Evolutionary conservation across 2,329 filamentous ascomycete genomes (phyloP), one percentile per base, ranked within the genome.

Genomic region (Penicillium nordicum): DNA sequence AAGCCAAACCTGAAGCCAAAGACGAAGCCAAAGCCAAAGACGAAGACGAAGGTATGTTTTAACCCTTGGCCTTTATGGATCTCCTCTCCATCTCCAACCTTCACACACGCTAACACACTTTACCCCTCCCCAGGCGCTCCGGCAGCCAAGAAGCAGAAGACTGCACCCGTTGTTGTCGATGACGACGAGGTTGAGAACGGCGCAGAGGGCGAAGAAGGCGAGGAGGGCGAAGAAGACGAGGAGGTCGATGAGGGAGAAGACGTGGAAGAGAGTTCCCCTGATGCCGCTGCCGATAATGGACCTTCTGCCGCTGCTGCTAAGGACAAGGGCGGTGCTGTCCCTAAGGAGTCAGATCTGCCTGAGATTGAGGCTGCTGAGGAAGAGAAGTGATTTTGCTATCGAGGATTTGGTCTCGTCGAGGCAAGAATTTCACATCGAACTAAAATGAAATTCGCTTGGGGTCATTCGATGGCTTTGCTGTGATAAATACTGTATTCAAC

Each of bases 291-390:
- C 59, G 63, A 60, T 25, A 71, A 70, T 51, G 72, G 59, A 5
- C 70, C 73, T 55, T 66, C 71, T 57, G 66, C 66, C 1, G 58
- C 67, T 30, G 74, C 71, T 27, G 67, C 67, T 21, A 71, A 69
- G 61, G 68, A 59, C 10, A 76, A 72, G 69, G 70, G 60, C 25
- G 61, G 43, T 16, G 57, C 53, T 45, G 62, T 69, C 53, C 67
- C 68, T 12, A 68, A 70, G 61, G 69, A 72, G 51, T 56, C 61
- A 5, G 60, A 64, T 42, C 40, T 64, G 18, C 47, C 69, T 45
- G 75, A 77, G 58, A 66, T 69, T 40, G 68, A 70, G 53, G 67
- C 59, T 54, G 68, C 65, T 29, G 68, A 74, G 54, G 51, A 59
- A 49, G 57, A 68, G 18, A 10, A 44, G 29, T 54, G 25, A 37